Percentiles rank a stretch among this genome's conserved stretches.
phyloP scores from a whole-genome alignment of 176 grass and related monocot species.

The Metroxylon sagu region DNA sequence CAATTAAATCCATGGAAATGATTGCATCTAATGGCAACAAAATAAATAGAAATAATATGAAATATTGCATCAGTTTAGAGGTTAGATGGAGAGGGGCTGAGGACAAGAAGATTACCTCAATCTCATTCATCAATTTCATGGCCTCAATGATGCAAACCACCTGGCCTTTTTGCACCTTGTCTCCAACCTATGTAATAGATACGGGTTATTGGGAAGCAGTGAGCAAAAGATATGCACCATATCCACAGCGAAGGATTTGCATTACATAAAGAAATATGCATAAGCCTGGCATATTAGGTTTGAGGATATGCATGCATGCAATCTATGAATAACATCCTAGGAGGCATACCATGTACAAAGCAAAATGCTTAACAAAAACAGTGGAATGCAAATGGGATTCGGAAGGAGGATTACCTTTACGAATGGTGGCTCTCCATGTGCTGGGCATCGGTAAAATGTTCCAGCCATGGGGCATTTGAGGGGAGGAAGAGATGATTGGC shows the following conservation, averaged over 20 bases:
- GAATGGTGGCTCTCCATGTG: slow-evolving; percentile 30
- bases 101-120: slow-evolving; percentile 25
- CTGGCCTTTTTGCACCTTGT: slow-evolving; percentile 43
- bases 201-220: background rate
- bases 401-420: slow-evolving; percentile 20
- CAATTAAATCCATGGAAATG: too few species aligned
- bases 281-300: too few species aligned
- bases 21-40: too few species aligned
- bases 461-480: slow-evolving; percentile 47
- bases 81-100: background rate
- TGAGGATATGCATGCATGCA: too few species aligned
- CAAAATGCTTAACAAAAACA: too few species aligned
- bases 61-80: too few species aligned
- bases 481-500: slow-evolving; percentile 23
- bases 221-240: too few species aligned
- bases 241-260: too few species aligned
- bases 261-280: too few species aligned
- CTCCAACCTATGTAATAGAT: slow-evolving; percentile 22
- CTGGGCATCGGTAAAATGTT: slow-evolving; percentile 34
- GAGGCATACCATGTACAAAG: too few species aligned
- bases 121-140: slow-evolving; percentile 60
- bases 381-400: background rate
- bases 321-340: too few species aligned
- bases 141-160: slow-evolving; percentile 52
- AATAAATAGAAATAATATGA: too few species aligned